Percentiles rank a stretch among this genome's conserved stretches.
Evolutionary conservation across 805 yeast species (phyloP).

Genomic region (Schwanniomyces vanrijiae): DNA sequence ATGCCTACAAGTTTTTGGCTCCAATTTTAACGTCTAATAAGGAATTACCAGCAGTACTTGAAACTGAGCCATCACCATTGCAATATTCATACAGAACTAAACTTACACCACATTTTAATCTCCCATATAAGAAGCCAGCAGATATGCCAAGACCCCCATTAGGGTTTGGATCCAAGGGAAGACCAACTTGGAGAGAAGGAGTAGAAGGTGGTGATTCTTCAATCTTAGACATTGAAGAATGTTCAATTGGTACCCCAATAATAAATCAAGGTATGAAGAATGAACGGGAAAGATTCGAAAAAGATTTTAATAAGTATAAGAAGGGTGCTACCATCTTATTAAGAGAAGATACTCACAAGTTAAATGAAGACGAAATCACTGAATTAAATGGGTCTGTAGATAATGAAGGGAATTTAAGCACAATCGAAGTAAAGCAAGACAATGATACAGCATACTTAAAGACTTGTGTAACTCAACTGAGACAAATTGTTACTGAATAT

Average conservation of each 20-base stretch:
- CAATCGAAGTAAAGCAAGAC: slow-evolving; percentile 23
- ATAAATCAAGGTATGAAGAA: slow-evolving; percentile 71
- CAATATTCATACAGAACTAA: slow-evolving; percentile 83
- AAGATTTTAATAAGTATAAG: slow-evolving; percentile 48
- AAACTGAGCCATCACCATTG: slow-evolving; percentile 75
- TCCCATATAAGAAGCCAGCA: slow-evolving; percentile 54
- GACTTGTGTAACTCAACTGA: slow-evolving; percentile 75
- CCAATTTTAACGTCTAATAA: slow-evolving; percentile 46
- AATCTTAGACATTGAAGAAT: slow-evolving; percentile 90
- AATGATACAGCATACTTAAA: slow-evolving; percentile 41
- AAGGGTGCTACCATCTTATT: slow-evolving; percentile 86
- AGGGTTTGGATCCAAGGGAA: slow-evolving; percentile 88
- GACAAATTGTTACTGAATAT: slow-evolving; percentile 77
- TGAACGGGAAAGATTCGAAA: slow-evolving; percentile 60
- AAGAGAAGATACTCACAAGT: slow-evolving; percentile 67
- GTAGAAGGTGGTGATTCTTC: slow-evolving; percentile 58
- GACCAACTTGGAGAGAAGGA: slow-evolving; percentile 62
- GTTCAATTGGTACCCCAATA: slow-evolving; percentile 81
- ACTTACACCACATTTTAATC: slow-evolving; percentile 91
- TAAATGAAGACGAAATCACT: slow-evolving; percentile 21
- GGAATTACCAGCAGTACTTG: slow-evolving; percentile 58
- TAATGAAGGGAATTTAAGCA: slow-evolving; percentile 32
- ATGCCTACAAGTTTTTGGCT: slow-evolving; percentile 81
- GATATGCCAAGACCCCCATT: slow-evolving; percentile 58
- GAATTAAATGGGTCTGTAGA: slow-evolving; percentile 46